Percentiles rank a stretch among this genome's conserved stretches.
These are phyloP conservation scores for Paramecium primaurelia DNA, from an alignment of 73 alveolate genomes.

Conservation along the genomic window DNA sequence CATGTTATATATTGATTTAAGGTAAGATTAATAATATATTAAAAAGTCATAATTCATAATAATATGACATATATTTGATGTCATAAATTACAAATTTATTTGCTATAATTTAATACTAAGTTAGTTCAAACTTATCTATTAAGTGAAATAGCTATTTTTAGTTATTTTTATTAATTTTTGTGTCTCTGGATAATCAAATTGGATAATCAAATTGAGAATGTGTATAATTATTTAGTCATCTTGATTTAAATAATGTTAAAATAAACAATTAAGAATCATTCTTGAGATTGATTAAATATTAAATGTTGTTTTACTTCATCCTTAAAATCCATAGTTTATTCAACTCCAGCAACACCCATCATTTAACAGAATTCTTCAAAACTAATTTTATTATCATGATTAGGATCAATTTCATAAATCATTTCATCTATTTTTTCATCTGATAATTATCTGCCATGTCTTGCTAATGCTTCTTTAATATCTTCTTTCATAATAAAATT, in stretches of 20 bases:
- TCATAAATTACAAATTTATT: neutral
- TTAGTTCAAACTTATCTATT: neutral
- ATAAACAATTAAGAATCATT: neutral
- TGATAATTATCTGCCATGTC: conserved; percentile 52
- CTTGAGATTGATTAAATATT: neutral
- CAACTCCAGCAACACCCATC: conserved; percentile 46
- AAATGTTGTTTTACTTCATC: neutral
- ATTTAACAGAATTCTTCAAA: conserved; percentile 57
- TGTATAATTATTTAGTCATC: too few species aligned
- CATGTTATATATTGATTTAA: neutral
- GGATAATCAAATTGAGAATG: neutral
- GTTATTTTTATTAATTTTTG: neutral
- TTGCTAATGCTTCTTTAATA: conserved; percentile 60
- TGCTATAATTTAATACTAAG: neutral
- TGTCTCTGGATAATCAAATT: neutral
- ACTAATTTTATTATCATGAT: conserved; percentile 63
- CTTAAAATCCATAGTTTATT: conserved; percentile 23
- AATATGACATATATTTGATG: neutral
- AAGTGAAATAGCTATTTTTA: neutral
- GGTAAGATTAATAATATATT: neutral
- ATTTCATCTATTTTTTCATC: conserved; percentile 52
- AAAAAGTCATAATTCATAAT: neutral
- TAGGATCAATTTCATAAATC: conserved; percentile 63
- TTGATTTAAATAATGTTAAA: neutral
- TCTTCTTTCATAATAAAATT: conserved; percentile 60